Conservation (phyloP, 352 stramenopile species). For the Thalassiosira exigua region DNA sequence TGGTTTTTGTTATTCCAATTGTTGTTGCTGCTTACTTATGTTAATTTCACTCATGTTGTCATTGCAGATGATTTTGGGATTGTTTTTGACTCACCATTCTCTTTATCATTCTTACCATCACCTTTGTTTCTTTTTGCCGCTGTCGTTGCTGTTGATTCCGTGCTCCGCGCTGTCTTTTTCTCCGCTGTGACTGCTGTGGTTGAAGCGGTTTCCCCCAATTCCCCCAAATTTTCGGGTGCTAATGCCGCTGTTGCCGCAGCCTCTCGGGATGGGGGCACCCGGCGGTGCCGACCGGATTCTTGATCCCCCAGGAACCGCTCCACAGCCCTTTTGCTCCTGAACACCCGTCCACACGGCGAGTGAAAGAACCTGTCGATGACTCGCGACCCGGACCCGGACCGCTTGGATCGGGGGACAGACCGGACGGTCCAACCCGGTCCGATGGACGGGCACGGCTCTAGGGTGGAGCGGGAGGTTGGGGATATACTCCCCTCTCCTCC, state of each 20-base stretch:
- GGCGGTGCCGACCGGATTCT: background rate
- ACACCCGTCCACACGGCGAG: background rate
- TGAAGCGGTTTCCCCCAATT: no score
- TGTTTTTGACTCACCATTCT: background rate
- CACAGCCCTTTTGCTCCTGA: no score
- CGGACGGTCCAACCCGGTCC: background rate
- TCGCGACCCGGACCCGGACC: background rate
- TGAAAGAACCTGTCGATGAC: background rate
- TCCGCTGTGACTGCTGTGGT: background rate
- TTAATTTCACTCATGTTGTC: no score
- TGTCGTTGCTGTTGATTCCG: background rate
- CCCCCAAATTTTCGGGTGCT: no score
- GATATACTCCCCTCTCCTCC: no score
- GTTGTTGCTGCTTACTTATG: background rate
- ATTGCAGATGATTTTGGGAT: background rate
- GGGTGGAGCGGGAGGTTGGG: no score
- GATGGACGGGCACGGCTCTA: background rate
- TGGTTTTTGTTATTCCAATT: background rate
- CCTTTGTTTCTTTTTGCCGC: background rate
- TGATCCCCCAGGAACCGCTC: no score
- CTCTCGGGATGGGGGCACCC: background rate
- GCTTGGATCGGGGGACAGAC: background rate
- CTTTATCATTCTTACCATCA: background rate
- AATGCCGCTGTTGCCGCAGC: background rate
- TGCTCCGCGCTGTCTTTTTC: background rate